Evolutionary conservation across 2,329 filamentous ascomycete genomes (phyloP).

Genomic region (Cordyceps farinosa): DNA sequence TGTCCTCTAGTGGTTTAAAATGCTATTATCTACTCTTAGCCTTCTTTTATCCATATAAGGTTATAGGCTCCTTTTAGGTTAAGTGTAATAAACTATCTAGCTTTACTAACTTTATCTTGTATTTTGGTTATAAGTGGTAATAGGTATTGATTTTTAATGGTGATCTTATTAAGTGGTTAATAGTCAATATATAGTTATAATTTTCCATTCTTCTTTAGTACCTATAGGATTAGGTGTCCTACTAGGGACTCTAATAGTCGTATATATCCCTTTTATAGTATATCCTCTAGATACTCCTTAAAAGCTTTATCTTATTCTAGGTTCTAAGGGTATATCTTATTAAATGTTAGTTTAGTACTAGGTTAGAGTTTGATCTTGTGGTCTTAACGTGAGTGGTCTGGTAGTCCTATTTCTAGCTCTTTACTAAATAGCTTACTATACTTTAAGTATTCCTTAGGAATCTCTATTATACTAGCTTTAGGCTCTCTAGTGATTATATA

Average conservation of each 20-base stretch:
- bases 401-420: not conserved
- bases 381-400: not conserved
- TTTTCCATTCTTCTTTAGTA: not conserved
- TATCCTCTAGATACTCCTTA: not conserved
- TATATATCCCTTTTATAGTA: not conserved
- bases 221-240: not conserved
- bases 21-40: not conserved
- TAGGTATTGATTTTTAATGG: no score
- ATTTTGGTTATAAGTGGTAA: no score
- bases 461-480: not conserved
- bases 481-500: not conserved
- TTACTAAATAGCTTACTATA: not conserved
- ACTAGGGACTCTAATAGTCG: not conserved
- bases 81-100: no score
- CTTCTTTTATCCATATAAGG: no score
- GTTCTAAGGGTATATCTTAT: not conserved
- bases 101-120: no score
- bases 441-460: not conserved
- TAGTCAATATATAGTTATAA: not conserved
- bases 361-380: not conserved
- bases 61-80: no score
- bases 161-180: not conserved
- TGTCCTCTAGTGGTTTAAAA: no score
- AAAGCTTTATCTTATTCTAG: not conserved
- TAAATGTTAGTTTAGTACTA: not conserved